phyloP scores from a whole-genome alignment of 129 eudicot genomes.

The Chrysanthemum makinoi region DNA sequence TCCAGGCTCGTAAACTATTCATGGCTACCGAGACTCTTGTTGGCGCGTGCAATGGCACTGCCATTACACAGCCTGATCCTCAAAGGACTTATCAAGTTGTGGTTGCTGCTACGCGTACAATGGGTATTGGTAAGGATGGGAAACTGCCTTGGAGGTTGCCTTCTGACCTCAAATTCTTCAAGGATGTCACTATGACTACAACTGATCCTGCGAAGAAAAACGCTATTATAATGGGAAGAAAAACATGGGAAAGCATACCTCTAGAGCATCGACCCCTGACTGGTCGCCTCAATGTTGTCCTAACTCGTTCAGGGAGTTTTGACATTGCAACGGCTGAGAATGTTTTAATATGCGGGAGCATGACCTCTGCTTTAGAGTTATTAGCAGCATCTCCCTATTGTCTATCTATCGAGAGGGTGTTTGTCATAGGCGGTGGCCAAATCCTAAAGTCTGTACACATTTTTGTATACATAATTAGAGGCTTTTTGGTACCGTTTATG shows the following conservation, averaged over 20 bases:
- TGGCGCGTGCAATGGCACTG: conserved; percentile 40
- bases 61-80: conserved; percentile 30
- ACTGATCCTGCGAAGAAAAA: conserved; percentile 65
- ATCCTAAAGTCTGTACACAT: conserved; percentile 55
- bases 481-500: not conserved
- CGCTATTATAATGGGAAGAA: conserved; percentile 91
- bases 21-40: conserved; percentile 51
- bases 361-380: conserved; percentile 67
- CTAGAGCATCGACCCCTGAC: conserved; percentile 63
- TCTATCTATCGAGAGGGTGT: conserved; percentile 70
- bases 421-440: conserved; percentile 91
- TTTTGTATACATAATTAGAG: conserved; percentile 10
- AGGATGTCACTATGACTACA: conserved; percentile 64
- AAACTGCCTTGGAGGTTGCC: conserved; percentile 89
- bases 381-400: conserved; percentile 71
- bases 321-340: conserved; percentile 62
- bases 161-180: conserved; percentile 80
- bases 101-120: conserved; percentile 74
- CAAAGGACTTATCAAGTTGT: conserved; percentile 81
- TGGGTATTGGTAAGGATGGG: conserved; percentile 95
- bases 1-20: conserved; percentile 22
- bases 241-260: conserved; percentile 93
- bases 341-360: conserved; percentile 74
- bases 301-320: conserved; percentile 75
- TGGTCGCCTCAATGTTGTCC: conserved; percentile 80